Conservation (phyloP, 2,329 filamentous ascomycete species). For the Ceratocystis harringtonii region DNA sequence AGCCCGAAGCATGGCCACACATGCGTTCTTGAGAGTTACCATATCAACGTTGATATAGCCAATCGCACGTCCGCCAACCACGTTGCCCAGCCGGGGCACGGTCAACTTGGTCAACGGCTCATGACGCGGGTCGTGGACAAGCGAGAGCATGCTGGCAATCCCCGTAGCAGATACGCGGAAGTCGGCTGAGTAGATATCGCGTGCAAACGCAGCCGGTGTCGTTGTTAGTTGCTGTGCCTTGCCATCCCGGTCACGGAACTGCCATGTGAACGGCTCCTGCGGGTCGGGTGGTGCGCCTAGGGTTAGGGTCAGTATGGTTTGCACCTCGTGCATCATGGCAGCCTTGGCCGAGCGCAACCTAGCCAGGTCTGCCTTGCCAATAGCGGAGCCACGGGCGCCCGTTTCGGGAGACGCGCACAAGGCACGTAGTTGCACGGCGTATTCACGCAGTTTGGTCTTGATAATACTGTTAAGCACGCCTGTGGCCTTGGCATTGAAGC, state of each 20-base stretch:
- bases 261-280: constrained; percentile 59
- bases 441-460: constrained; percentile 76
- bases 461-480: constrained; percentile 55
- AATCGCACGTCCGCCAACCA: constrained; percentile 59
- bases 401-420: constrained; percentile 66
- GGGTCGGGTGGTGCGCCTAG: constrained; percentile 64
- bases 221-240: constrained; percentile 46
- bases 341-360: constrained; percentile 43
- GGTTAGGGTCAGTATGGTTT: constrained; percentile 66
- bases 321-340: constrained; percentile 64
- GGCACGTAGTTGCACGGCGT: constrained; percentile 66
- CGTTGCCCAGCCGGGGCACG: constrained; percentile 65
- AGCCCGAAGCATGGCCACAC: constrained; percentile 61
- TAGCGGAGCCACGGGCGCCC: constrained; percentile 39
- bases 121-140: constrained; percentile 77
- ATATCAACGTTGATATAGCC: constrained; percentile 77
- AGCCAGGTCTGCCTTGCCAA: constrained; percentile 23
- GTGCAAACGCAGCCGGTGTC: constrained; percentile 58
- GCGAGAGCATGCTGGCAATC: constrained; percentile 57
- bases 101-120: constrained; percentile 56
- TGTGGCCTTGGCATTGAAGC: constrained; percentile 61
- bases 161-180: constrained; percentile 36
- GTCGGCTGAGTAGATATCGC: constrained; percentile 33
- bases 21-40: constrained; percentile 52
- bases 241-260: constrained; percentile 56